These are phyloP conservation scores for Ganoderma resinaceum DNA, from an alignment of 1,284 basidiomycete species.

Conservation along the genomic window DNA sequence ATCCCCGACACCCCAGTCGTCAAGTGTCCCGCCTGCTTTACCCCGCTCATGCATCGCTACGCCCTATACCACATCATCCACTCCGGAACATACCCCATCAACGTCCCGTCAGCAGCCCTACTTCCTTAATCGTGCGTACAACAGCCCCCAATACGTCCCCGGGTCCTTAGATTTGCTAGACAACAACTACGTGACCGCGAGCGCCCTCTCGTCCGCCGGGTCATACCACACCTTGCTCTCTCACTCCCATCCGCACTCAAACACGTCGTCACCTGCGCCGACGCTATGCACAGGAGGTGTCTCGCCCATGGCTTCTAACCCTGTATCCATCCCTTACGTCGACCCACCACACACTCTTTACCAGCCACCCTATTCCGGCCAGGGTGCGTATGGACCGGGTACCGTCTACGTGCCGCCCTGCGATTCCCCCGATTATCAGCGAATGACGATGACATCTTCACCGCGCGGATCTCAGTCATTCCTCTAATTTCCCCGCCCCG, in stretches of 20 bases:
- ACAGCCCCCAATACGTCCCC: conserved; percentile 17
- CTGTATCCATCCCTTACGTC: conserved; percentile 18
- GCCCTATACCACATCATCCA: conserved; percentile 21
- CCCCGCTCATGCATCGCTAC: conserved; percentile 15
- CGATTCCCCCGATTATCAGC: conserved; percentile 28
- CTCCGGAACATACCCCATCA: conserved; percentile 6
- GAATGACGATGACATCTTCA: conserved; percentile 17
- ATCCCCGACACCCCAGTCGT: conserved; percentile 13
- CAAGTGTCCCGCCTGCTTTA: conserved; percentile 12
- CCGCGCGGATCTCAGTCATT: conserved; percentile 20
- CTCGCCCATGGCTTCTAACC: conserved; percentile 15
- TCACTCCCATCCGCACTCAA: conserved; percentile 12
- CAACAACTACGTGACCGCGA: conserved; percentile 19
- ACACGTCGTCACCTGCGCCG: conserved; percentile 23
- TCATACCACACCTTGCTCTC: conserved; percentile 23
- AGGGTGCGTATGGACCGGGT: conserved; percentile 12
- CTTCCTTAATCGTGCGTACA: conserved; percentile 20
- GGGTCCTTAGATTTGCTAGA: conserved; percentile 19
- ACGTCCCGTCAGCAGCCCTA: conserved; percentile 21
- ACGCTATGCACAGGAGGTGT: conserved; percentile 18
- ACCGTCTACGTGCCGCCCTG: conserved; percentile 34
- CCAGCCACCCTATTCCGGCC: conserved; percentile 16
- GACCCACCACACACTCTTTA: conserved; percentile 21
- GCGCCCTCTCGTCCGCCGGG: conserved; percentile 9
- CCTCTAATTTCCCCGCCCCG: conserved; percentile 12